Conservation (phyloP, 1,284 basidiomycete genomes). For the Ceratobasidium sp. region DNA sequence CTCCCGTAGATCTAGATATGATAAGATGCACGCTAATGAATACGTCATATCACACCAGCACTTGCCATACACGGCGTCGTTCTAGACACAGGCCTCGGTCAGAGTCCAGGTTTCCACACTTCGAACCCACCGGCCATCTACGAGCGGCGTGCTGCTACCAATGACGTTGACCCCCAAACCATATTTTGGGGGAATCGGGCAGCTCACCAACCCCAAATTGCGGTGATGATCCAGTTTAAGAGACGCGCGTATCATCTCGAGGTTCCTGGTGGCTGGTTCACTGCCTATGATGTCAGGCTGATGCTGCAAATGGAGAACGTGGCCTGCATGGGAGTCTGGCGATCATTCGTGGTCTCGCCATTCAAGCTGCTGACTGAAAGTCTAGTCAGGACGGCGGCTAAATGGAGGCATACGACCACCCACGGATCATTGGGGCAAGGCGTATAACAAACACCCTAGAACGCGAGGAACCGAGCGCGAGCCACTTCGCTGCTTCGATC, state of each 20-base stretch:
- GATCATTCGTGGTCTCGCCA: too few species aligned
- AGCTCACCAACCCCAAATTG: background rate
- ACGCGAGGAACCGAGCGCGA: slow-evolving; percentile 12
- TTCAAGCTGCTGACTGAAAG: too few species aligned
- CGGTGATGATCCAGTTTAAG: background rate
- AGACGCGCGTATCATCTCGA: background rate
- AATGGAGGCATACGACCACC: background rate
- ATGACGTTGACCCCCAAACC: slow-evolving; percentile 26
- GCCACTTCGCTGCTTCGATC: background rate
- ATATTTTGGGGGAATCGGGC: slow-evolving; percentile 25
- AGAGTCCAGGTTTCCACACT: background rate
- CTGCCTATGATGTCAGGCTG: background rate
- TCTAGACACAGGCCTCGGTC: slow-evolving; percentile 19
- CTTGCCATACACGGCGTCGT: slow-evolving; percentile 8
- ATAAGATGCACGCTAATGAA: slow-evolving; percentile 6
- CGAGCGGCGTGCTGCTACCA: background rate
- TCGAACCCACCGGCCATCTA: slow-evolving; percentile 15
- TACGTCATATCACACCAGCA: slow-evolving; percentile 1
- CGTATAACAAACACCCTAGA: slow-evolving; percentile 31
- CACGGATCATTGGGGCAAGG: background rate
- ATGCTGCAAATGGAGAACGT: background rate
- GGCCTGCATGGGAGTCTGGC: too few species aligned
- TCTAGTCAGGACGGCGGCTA: too few species aligned
- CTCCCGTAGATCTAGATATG: background rate
- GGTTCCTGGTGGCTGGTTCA: background rate